Evolutionary conservation across 768 basidiomycete species (phyloP), one percentile per base, ranked within the genome.

Genomic region (Coprinopsis sp.): DNA sequence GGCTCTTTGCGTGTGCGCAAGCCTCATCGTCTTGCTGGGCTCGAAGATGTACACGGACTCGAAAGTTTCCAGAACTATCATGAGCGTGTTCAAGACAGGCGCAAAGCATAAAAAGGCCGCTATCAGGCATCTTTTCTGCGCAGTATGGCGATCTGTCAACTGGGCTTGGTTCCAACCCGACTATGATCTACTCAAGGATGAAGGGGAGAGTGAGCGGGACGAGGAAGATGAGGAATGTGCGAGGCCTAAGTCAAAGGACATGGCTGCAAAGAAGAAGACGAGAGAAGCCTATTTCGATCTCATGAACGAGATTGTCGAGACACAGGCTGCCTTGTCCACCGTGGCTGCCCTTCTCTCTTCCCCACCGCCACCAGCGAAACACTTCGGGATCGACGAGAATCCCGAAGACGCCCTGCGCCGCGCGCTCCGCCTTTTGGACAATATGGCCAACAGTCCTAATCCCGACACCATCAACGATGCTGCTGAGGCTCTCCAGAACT

Each of bases 1-100:
- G 89, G 82, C 76, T 4, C 67, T 87, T 44, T 76, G 75, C 49
- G 82, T 88, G 25, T 65, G 89, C 2, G 79, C 82, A 0, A 71
- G 73, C 50, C 64, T 90, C 42, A 70, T 87, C 37, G 78, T 83
- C 30, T 66, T 91, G n/a, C 69, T 87, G 2, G 78, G 84, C 1
- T 73, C 82, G 2, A 65, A 66, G 3, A 64, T 84, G 19, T 77
- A 64, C 49, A 66, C 69, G 29, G 69, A 78, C 45, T 44, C 57
- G 25, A 68, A 67, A 38, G 59, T 78, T 18, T 69, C 70, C 27
- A 70, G 75, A 11, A 64, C 68, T 22, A 58, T 86, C 14, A 67
- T 70, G 12, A 70, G 71, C 0, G 65, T 86, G 22, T 67, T 86
- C 11, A 64, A 71, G 11, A 64, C 78, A 6, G 79, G 78, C 1